A percentile compares a stretch with the other conserved stretches of the same genome.
Conservation (phyloP, 352 stramenopile genomes). For the Saprolegnia diclina region DNA sequence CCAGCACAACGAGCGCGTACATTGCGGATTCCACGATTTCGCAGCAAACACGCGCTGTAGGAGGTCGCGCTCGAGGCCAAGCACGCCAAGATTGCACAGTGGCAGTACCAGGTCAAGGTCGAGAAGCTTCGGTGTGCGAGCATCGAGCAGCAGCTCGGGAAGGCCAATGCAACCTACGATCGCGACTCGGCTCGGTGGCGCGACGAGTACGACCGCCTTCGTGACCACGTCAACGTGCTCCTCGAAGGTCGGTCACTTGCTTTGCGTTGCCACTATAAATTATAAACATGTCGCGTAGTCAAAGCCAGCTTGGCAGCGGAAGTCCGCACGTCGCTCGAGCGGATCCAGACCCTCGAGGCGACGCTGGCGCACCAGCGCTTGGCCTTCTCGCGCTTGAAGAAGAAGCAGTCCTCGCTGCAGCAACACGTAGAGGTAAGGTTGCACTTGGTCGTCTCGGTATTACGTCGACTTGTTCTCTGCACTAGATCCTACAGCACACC, state of each 20-base stretch:
- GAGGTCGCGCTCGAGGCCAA: constrained; percentile 6
- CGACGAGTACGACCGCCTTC: constrained; percentile 10
- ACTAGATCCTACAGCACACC: constrained; percentile 21
- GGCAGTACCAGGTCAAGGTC: constrained; percentile 9
- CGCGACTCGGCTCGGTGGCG: not conserved
- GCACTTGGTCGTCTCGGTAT: not conserved
- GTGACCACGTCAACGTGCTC: constrained; percentile 22
- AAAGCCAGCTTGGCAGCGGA: constrained; percentile 12
- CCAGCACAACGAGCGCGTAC: constrained; percentile 22
- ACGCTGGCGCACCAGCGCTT: not conserved
- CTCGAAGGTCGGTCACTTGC: not conserved
- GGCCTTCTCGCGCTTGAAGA: not conserved
- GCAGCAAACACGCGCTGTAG: no score
- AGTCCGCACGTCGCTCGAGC: constrained; percentile 7
- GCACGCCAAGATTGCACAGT: constrained; percentile 3
- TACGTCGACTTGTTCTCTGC: not conserved
- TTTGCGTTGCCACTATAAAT: not conserved
- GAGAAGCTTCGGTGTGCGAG: not conserved
- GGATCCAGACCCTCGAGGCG: not conserved
- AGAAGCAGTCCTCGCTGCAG: constrained; percentile 1
- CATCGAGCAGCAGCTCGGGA: constrained; percentile 22
- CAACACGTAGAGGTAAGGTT: constrained; percentile 7
- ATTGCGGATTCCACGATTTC: no score
- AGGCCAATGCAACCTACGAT: not conserved
- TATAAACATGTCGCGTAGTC: not conserved